Percentiles rank a stretch among this genome's conserved stretches.
phyloP scores from a whole-genome alignment of 345 rosid genomes.

The Dipteronia sinensis region DNA sequence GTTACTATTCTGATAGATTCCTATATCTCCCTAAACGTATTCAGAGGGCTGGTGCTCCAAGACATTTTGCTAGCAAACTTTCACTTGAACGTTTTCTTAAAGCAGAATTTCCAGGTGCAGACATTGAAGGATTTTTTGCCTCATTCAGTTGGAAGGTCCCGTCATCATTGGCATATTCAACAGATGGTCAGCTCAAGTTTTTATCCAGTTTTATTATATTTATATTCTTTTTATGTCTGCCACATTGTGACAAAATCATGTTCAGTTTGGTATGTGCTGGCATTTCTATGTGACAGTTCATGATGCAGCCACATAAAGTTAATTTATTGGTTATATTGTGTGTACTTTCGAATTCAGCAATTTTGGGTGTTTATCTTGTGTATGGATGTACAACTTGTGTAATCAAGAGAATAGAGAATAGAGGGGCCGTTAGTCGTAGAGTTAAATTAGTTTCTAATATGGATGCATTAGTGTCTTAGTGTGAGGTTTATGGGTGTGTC shows the following conservation, averaged over 20 bases:
- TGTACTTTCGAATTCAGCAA: neutral
- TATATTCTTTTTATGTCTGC: neutral
- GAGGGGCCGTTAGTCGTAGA: neutral
- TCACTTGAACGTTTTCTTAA: slow-evolving; percentile 51
- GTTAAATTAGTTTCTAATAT: slow-evolving; percentile 3
- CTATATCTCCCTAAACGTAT: slow-evolving; percentile 59
- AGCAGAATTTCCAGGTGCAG: slow-evolving; percentile 49
- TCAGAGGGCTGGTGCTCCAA: slow-evolving; percentile 15
- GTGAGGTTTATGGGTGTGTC: neutral
- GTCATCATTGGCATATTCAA: slow-evolving; percentile 31
- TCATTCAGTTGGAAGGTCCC: slow-evolving; percentile 85
- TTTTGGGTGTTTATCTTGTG: neutral
- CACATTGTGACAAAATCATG: neutral
- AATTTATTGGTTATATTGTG: neutral
- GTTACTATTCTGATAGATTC: slow-evolving; percentile 59
- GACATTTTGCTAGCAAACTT: slow-evolving; percentile 55
- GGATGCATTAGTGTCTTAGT: neutral
- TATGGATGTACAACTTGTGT: neutral
- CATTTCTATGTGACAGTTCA: neutral
- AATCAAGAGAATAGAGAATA: neutral
- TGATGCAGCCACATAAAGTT: neutral
- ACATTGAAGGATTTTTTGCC: slow-evolving; percentile 59
- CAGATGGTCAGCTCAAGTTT: slow-evolving; percentile 39
- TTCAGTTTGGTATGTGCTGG: slow-evolving; percentile 2
- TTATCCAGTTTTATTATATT: neutral